phyloP scores from a whole-genome alignment of 1,284 basidiomycete species.

The Sanguinoderma infundibulare region DNA sequence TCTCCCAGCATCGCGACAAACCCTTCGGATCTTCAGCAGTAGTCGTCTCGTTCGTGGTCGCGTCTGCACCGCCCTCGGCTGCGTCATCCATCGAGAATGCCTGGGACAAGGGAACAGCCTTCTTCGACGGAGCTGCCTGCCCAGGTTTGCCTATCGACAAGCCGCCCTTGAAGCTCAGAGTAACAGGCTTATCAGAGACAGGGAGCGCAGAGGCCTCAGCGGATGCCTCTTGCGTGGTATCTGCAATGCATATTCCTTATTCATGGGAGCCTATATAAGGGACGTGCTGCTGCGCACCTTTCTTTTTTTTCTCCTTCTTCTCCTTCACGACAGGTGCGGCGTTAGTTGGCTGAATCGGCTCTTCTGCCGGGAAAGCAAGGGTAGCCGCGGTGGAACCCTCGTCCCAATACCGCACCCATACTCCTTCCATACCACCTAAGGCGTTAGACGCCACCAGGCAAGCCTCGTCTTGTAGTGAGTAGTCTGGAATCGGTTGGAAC shows the following conservation, averaged over 20 bases:
- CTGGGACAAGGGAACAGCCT: slow-evolving; percentile 46
- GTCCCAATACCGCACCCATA: slow-evolving; percentile 85
- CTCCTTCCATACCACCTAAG: slow-evolving; percentile 70
- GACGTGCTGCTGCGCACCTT: slow-evolving; percentile 40
- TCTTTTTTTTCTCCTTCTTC: slow-evolving; percentile 72
- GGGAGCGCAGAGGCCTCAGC: slow-evolving; percentile 66
- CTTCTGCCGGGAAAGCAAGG: slow-evolving; percentile 80
- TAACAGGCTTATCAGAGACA: slow-evolving; percentile 78
- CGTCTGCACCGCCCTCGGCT: slow-evolving; percentile 26
- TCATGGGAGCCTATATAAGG: not conserved
- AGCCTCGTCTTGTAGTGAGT: slow-evolving; percentile 74
- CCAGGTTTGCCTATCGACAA: slow-evolving; percentile 43
- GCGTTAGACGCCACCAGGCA: slow-evolving; percentile 65
- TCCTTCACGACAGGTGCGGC: slow-evolving; percentile 47
- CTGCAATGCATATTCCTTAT: slow-evolving; percentile 2
- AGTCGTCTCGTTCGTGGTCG: slow-evolving; percentile 25
- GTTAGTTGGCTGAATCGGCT: slow-evolving; percentile 46
- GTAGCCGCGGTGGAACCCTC: slow-evolving; percentile 72
- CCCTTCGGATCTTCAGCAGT: slow-evolving; percentile 59
- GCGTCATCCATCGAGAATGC: slow-evolving; percentile 59
- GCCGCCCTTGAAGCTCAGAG: slow-evolving; percentile 66
- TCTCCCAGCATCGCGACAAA: slow-evolving; percentile 39
- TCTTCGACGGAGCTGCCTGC: slow-evolving; percentile 28
- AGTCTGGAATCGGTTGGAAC: slow-evolving; percentile 78
- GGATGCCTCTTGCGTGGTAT: slow-evolving; percentile 29